Base-by-base conservation (phyloP, 2,329 filamentous ascomycete genomes). In the Elsinoe arachidis region DNA sequence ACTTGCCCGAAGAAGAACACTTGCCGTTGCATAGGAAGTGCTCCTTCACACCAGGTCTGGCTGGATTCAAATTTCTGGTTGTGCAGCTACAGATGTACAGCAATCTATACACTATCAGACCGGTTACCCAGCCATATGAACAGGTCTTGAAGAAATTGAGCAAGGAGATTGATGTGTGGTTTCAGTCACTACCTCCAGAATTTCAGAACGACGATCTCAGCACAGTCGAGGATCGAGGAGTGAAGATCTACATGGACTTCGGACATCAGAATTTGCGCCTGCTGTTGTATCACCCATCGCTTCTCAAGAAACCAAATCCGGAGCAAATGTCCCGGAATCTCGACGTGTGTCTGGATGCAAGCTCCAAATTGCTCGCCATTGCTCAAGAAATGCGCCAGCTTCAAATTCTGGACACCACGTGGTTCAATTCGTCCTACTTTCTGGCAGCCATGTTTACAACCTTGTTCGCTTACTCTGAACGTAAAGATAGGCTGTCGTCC, bases 361-460 rank as follows among this genome's bases (percentile, higher is more conserved):
- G 85, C 5, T 77, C 80, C 47, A 79, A 84, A 60, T 81, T 90
- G 71, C 74, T 91, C 2, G 74, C 76, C 19, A 77, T 79, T 23
- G 80, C 84, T 5, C 75, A 77, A 19, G 75, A 81, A 55, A 71
- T 91, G 49, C 79, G 81, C 58, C 78, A 77, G 62, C 74, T 84
- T 58, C 87, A 86, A 65, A 83, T 82, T 44, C 72, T 91, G 3
- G 88, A 92, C 65, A 88, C 86, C 1, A 89, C 87, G 1, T 91
- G 87, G 86, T 87, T 88, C 64, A 85, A 86, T 49, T 78, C 83
- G 51, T 84, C 87, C 0, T 79, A 88, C 5, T 89, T 88, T 65
- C 78, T 88, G 11, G 82, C 85, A 43, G 86, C 86, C 23, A 84
- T 88, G 58, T 88, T 90, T 63, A 87, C 86, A 0, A 84, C 81